Evolutionary conservation across 2,329 filamentous ascomycete species (phyloP), one percentile per base, ranked within the genome.

Genomic region (Calonectria hawksworthii): DNA sequence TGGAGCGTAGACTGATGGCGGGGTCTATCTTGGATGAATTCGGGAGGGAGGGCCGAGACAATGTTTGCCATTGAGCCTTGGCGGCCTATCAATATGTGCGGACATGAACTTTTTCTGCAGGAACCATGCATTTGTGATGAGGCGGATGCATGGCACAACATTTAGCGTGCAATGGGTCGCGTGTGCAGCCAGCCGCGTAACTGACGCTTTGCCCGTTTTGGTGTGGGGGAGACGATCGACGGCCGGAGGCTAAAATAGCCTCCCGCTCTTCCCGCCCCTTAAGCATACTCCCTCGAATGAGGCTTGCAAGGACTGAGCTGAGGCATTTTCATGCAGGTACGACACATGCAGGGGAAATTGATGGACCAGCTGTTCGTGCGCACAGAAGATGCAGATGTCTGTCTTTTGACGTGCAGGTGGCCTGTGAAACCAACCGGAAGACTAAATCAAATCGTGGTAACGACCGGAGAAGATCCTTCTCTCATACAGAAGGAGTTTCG

Each of bases 281-380:
- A 36, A 9, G 32, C 21, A 23, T 23, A 10, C 21, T 3, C 16
- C 11, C 16, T 18, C n/a, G 23, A 61, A 38, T 61, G 34, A 26
- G 32, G 34, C 32, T 61, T 61, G 23, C 13, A 61, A 21, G 41
- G 41, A 3, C 6, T 18, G 18, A 44, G 41, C 36, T 61, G 54
- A 61, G 54, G 54, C 54, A 61, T 61, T 61, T 61, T 16, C n/a
- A 61, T 61, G 54, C 54, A 61, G 54, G 54, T 61, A 61, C 54
- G 13, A 28, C n/a, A 18, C 38, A 38, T 61, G 54, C 54, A 61
- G n/a, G 54, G 36, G 34, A 23, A 2, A 38, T 7, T 23, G 23
- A 4, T 61, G 2, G 23, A 14, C 26, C 23, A 26, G 2, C 21
- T 23, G 34, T 26, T 10, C 36, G 23, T 26, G 21, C 36, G 23